Evolutionary conservation across 805 yeast species (phyloP).

Genomic region (Candida schatavii): DNA sequence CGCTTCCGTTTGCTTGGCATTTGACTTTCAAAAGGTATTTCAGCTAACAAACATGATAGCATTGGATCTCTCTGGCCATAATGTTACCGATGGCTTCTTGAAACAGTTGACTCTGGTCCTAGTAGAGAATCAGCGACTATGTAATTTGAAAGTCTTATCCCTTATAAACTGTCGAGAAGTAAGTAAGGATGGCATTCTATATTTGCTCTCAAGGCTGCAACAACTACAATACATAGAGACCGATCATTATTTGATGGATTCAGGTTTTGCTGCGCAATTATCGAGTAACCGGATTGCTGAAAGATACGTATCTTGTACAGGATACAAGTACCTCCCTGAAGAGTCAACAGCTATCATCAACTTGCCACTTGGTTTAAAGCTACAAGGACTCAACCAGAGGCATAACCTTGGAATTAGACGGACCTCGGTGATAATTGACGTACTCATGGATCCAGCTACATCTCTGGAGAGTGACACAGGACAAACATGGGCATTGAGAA

Average conservation of each 20-base stretch:
- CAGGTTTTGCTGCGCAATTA: slow-evolving; percentile 5
- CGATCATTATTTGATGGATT: slow-evolving; percentile 8
- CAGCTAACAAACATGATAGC: slow-evolving; percentile 3
- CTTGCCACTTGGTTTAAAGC: slow-evolving; percentile 25
- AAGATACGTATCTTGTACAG: slow-evolving; percentile 17
- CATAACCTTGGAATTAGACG: not conserved
- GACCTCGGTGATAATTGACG: slow-evolving; percentile 10
- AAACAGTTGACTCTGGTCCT: slow-evolving; percentile 19
- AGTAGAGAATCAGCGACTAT: slow-evolving; percentile 10
- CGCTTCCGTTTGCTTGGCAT: not conserved
- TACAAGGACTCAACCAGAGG: slow-evolving; percentile 11
- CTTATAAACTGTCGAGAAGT: slow-evolving; percentile 21
- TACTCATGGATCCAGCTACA: slow-evolving; percentile 14
- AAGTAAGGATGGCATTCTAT: slow-evolving; percentile 10
- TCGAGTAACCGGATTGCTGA: not conserved
- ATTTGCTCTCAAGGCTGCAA: slow-evolving; percentile 5
- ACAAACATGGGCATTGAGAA: slow-evolving; percentile 15
- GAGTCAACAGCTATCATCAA: slow-evolving; percentile 12
- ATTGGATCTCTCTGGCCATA: slow-evolving; percentile 26
- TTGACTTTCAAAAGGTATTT: not conserved
- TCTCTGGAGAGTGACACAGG: not conserved
- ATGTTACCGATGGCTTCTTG: slow-evolving; percentile 31
- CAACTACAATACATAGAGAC: slow-evolving; percentile 12
- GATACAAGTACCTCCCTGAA: slow-evolving; percentile 18
- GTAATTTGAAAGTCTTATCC: slow-evolving; percentile 20